Evolutionary conservation across 2,329 filamentous ascomycete genomes (phyloP).

Genomic region (Ascomycota sp.): DNA sequence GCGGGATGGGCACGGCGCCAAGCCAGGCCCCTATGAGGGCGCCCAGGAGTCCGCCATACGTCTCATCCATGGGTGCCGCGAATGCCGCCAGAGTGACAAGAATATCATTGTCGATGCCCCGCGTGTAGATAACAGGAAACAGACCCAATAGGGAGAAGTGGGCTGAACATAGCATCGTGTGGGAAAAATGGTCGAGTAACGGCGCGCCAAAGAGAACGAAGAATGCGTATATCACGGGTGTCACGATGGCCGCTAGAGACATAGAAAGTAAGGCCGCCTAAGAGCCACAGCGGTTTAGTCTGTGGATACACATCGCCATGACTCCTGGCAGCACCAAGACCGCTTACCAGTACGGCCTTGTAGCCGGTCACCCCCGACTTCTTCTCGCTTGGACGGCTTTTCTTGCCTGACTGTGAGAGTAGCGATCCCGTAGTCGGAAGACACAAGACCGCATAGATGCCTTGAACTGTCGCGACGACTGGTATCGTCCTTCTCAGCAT

Average conservation of each 20-base stretch:
- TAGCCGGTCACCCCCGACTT: constrained; percentile 23
- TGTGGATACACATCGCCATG: too few species aligned
- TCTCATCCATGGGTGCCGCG: constrained; percentile 57
- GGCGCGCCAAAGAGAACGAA: constrained; percentile 86
- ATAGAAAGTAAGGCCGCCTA: constrained; percentile 26
- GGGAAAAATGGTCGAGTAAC: constrained; percentile 55
- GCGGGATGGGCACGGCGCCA: constrained; percentile 80
- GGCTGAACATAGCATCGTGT: constrained; percentile 62
- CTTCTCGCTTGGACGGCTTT: constrained; percentile 30
- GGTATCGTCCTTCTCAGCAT: constrained; percentile 41
- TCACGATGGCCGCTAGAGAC: constrained; percentile 47
- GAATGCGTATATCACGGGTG: constrained; percentile 38
- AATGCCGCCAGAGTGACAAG: constrained; percentile 54
- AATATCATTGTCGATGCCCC: constrained; percentile 51
- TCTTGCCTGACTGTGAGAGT: constrained; percentile 20
- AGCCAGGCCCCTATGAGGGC: constrained; percentile 70
- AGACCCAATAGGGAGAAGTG: constrained; percentile 65
- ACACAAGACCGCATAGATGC: constrained; percentile 38
- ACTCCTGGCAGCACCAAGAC: neutral
- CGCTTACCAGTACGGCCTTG: constrained; percentile 24
- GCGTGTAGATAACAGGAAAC: constrained; percentile 67
- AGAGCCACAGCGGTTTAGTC: neutral
- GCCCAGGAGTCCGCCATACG: constrained; percentile 67
- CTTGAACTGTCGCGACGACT: constrained; percentile 43
- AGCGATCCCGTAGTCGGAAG: constrained; percentile 38